Evolutionary conservation across 2,329 filamentous ascomycete genomes (phyloP), one percentile per base, ranked within the genome.

Genomic region (Thielaviopsis punctulata): DNA sequence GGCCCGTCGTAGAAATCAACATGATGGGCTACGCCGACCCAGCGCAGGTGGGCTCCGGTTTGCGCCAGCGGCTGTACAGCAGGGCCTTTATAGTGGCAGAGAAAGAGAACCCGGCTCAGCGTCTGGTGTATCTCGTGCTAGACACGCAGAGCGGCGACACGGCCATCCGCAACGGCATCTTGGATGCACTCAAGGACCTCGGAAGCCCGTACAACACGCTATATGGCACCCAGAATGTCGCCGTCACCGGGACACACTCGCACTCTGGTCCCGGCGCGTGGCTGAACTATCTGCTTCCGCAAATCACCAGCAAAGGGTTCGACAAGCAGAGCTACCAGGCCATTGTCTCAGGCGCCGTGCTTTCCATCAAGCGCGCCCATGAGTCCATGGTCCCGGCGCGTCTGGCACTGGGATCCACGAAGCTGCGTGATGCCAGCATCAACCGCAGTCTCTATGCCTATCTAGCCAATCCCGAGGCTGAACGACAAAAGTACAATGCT

Each of bases 251-350:
- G 51, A 96, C 90, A 0, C 90, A 96, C 65, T 92, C 86, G 23
- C 90, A 96, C 67, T 82, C 88, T 22, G 90, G 89, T 0, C 89
- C 90, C 0, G 90, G 85, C 2, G 90, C 84, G 5, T 96, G 88
- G 87, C 73, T 93, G 63, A 96, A 96, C 66, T 96, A 95, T 62
- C 74, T 96, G 9, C 72, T 95, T 5, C 90, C 89, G 7, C 89
- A 95, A 62, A 84, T 96, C 57, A 92, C 90, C 0, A 89, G 81
- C 61, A 75, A 84, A 54, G 90, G 90, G 0, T 95, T 95, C 60
- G 76, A 87, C 65, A 79, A 80, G 60, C 85, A 93, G 64, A 93
- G 86, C 60, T 94, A 94, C 62, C 75, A 82, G 57, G 88, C 90
- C 24, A 87, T 96, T 56, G 87, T 96, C 0, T 80, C 92, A 59